Conservation (phyloP, 305 asterid genomes). For the Rubia tinctorum region DNA sequence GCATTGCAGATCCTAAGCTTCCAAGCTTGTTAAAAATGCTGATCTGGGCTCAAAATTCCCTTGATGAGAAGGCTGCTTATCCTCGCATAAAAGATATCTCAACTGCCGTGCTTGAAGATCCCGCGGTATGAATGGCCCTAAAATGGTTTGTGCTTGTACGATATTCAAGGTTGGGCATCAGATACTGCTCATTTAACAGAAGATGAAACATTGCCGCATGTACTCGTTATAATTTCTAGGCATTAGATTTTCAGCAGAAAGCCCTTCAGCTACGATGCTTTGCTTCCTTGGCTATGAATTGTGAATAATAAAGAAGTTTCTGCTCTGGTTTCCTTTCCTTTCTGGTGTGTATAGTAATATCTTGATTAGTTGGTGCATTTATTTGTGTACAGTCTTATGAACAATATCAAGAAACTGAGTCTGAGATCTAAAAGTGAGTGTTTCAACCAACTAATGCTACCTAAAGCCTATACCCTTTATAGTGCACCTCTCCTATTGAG, state of each 20-base stretch:
- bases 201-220: constrained; percentile 11
- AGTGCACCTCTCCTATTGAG: background rate
- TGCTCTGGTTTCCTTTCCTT: constrained; percentile 2
- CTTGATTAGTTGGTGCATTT: constrained; percentile 2
- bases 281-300: constrained; percentile 8
- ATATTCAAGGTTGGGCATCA: constrained; percentile 6
- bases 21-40: constrained; percentile 88
- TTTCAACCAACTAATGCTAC: background rate
- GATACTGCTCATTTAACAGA: constrained; percentile 10
- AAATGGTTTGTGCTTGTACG: constrained; percentile 1
- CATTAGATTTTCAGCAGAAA: constrained; percentile 9
- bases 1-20: constrained; percentile 76
- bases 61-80: constrained; percentile 72
- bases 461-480: background rate
- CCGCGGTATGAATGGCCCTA: constrained; percentile 33
- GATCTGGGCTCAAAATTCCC: constrained; percentile 75
- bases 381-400: background rate
- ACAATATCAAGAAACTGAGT: background rate
- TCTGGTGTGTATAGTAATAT: background rate
- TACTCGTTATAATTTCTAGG: constrained; percentile 15
- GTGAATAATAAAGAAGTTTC: background rate
- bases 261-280: constrained; percentile 1
- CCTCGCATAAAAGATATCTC: constrained; percentile 74
- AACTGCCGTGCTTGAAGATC: constrained; percentile 71
- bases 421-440: background rate